Percentiles rank a stretch among this genome's conserved stretches.
Conservation (phyloP, 148 eudicot genomes). For the Vaccinium darrowii region DNA sequence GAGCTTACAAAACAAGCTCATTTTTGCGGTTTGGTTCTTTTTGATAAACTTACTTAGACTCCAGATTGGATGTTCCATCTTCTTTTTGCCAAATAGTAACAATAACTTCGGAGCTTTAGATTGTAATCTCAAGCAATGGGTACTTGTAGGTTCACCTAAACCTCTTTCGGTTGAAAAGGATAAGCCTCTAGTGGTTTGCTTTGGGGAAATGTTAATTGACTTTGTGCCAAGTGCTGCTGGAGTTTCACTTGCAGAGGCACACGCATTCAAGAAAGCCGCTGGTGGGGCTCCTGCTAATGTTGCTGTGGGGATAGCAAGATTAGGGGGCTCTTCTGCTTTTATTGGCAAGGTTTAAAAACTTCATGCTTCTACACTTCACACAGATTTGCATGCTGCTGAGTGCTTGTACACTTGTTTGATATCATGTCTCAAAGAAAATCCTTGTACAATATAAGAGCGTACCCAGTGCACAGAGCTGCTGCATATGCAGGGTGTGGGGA, state of each 20-base stretch:
- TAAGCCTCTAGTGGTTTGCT: slow-evolving; percentile 56
- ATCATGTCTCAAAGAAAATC: background rate
- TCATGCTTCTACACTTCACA: background rate
- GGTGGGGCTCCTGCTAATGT: slow-evolving; percentile 99
- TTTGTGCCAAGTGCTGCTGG: slow-evolving; percentile 77
- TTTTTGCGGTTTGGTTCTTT: background rate
- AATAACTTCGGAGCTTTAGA: background rate
- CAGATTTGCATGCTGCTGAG: background rate
- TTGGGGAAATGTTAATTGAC: slow-evolving; percentile 90
- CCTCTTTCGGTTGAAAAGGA: background rate
- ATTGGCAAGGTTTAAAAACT: slow-evolving; percentile 66
- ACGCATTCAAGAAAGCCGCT: slow-evolving; percentile 78
- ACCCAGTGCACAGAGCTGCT: background rate
- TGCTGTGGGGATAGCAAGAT: slow-evolving; percentile 74
- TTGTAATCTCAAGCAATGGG: background rate
- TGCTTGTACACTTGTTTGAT: background rate
- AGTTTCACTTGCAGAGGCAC: slow-evolving; percentile 89
- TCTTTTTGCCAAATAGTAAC: background rate
- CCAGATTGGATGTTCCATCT: background rate
- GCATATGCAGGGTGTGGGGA: no score
- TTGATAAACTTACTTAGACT: background rate
- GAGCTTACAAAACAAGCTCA: background rate
- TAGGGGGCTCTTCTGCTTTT: slow-evolving; percentile 88
- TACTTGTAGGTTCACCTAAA: background rate
- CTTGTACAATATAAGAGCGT: background rate